phyloP scores from a whole-genome alignment of 179 eudicot genomes.

The Spinacia oleracea region DNA sequence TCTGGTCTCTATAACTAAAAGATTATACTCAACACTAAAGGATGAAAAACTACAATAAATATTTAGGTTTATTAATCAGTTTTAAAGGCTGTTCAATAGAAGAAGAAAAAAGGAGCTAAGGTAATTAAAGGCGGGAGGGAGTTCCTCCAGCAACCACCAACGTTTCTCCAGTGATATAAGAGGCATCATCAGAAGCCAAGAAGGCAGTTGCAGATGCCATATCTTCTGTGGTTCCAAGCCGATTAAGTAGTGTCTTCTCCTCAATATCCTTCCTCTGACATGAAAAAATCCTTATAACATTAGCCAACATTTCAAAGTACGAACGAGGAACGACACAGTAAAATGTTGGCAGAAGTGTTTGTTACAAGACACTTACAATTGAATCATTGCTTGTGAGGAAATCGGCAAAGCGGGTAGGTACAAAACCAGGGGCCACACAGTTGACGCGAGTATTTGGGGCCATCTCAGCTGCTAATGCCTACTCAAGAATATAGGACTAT shows the following conservation, averaged over 20 bases:
- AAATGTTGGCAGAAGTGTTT: not conserved
- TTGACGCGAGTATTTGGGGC: conserved; percentile 54
- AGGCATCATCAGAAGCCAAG: conserved; percentile 83
- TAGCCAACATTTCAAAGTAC: not conserved
- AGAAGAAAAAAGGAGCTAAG: too few relatives aligned
- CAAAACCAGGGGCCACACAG: conserved; percentile 46
- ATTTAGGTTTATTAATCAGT: not conserved
- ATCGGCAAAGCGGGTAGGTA: conserved; percentile 48
- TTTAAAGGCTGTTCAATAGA: not conserved
- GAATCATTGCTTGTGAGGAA: conserved; percentile 46
- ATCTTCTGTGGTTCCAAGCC: conserved; percentile 85
- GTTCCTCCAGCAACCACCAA: conserved; percentile 78
- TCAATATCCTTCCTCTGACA: conserved; percentile 60
- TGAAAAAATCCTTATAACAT: not conserved
- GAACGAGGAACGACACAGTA: not conserved
- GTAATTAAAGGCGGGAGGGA: conserved; percentile 62
- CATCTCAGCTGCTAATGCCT: conserved; percentile 51
- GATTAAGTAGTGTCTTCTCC: conserved; percentile 59
- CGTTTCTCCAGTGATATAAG: conserved; percentile 92
- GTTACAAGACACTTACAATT: conserved; percentile 43
- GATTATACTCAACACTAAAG: not conserved
- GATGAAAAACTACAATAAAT: not conserved
- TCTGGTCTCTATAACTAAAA: not conserved
- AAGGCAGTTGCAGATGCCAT: conserved; percentile 85
- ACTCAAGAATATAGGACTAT: conserved; percentile 15